Percentiles rank a stretch among this genome's conserved stretches.
phyloP scores from a whole-genome alignment of 345 rosid species.

The Sisymbrium altissimum region DNA sequence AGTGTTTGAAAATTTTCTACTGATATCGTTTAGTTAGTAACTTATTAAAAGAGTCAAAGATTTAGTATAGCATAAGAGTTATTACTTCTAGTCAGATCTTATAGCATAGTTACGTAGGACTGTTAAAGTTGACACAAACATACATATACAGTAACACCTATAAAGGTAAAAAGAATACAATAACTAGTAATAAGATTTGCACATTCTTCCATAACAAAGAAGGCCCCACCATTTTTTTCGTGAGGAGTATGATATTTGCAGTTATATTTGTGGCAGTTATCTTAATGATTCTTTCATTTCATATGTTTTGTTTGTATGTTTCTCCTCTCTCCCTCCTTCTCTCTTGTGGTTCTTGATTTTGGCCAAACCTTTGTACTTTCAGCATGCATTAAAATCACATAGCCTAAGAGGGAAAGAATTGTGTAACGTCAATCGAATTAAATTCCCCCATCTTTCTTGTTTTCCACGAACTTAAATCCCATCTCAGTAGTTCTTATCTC shows the following conservation, averaged over 20 bases:
- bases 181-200: constrained; percentile 19
- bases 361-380: constrained; percentile 15
- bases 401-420: neutral
- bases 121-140: neutral
- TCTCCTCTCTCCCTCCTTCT: neutral
- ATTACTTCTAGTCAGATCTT: neutral
- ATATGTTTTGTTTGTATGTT: constrained; percentile 18
- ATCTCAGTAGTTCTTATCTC: neutral
- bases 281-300: constrained; percentile 31
- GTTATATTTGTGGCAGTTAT: constrained; percentile 36
- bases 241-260: constrained; percentile 28
- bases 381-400: constrained; percentile 12
- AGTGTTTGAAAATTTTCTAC: neutral
- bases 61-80: no score
- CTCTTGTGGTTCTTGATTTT: constrained; percentile 22
- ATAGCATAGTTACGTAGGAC: neutral
- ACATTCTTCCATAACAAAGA: constrained; percentile 29
- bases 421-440: constrained; percentile 14
- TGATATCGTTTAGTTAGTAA: neutral
- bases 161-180: neutral
- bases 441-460: neutral
- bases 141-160: neutral
- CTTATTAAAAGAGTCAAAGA: neutral
- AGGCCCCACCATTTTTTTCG: constrained; percentile 25
- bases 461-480: constrained; percentile 14